These are phyloP conservation scores for Parasitella parasitica DNA, from an alignment of 371 early-diverging fungal genomes.

Conservation along the genomic window DNA sequence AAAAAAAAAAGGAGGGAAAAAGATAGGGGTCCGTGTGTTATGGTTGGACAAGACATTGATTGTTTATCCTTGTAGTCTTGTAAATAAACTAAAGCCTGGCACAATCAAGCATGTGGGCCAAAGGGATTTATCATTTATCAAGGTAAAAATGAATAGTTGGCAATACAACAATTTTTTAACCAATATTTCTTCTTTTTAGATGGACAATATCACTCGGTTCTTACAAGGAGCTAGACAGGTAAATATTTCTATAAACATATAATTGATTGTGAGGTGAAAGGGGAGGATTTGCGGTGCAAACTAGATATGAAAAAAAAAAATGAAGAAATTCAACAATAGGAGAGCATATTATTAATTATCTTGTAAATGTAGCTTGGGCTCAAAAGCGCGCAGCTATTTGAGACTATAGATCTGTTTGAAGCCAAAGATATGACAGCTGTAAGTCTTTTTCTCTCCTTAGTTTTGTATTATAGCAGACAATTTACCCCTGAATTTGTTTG, in stretches of 20 bases:
- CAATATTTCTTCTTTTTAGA: slow-evolving; percentile 57
- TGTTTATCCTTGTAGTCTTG: slow-evolving; percentile 26
- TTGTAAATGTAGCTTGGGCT: slow-evolving; percentile 56
- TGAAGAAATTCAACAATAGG: neutral
- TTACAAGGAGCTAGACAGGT: slow-evolving; percentile 62
- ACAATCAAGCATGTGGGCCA: slow-evolving; percentile 49
- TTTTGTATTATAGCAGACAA: neutral
- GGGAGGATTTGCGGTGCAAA: neutral
- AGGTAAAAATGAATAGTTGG: slow-evolving; percentile 24
- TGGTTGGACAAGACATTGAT: neutral
- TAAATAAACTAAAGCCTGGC: slow-evolving; percentile 47
- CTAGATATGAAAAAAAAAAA: neutral
- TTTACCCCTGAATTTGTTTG: neutral
- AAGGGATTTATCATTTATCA: slow-evolving; percentile 44
- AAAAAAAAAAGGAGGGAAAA: neutral
- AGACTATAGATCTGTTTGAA: slow-evolving; percentile 89
- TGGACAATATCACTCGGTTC: slow-evolving; percentile 81
- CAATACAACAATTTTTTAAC: no score
- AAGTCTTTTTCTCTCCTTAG: slow-evolving; percentile 1
- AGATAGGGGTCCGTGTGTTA: neutral
- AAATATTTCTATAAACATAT: slow-evolving; percentile 6
- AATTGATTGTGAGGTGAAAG: neutral
- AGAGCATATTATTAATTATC: neutral
- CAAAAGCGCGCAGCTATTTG: slow-evolving; percentile 77
- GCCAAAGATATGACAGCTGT: slow-evolving; percentile 83